Conservation (phyloP, 306 rosid genomes). For the Parietaria judaica region DNA sequence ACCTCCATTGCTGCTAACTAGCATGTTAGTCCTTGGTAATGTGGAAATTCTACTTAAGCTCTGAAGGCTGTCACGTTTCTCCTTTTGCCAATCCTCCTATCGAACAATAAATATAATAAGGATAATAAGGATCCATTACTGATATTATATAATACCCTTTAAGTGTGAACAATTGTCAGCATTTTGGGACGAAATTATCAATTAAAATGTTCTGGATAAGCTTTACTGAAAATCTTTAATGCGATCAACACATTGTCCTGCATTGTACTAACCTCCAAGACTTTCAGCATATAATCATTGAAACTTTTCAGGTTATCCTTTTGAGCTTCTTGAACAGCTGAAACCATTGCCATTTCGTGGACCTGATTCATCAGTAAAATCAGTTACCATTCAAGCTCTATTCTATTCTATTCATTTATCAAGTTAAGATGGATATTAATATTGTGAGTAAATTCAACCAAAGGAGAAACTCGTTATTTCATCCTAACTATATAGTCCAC, state of each 20-base stretch:
- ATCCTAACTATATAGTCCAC: not conserved
- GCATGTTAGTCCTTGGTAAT: conserved; percentile 73
- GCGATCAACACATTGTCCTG: not conserved
- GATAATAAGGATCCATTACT: conserved; percentile 21
- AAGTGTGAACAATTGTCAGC: not conserved
- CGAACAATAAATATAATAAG: conserved; percentile 26
- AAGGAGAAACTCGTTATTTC: not conserved
- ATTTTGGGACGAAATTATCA: not conserved
- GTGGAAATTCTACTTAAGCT: conserved; percentile 84
- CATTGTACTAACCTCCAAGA: conserved; percentile 70
- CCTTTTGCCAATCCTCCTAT: conserved; percentile 99
- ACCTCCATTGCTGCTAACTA: conserved; percentile 35
- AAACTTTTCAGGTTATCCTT: conserved; percentile 91
- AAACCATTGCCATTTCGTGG: conserved; percentile 97
- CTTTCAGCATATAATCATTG: conserved; percentile 87
- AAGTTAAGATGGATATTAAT: not conserved
- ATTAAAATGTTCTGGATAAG: not conserved
- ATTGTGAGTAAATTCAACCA: not conserved
- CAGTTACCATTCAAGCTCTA: conserved; percentile 12
- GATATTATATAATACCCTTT: not conserved
- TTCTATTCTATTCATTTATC: not conserved
- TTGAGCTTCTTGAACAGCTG: conserved; percentile 95
- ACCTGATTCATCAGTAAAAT: conserved; percentile 41
- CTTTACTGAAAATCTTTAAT: not conserved
- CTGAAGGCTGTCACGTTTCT: conserved; percentile 91